These are phyloP conservation scores for Diutina ranongensis DNA, from an alignment of 1,139 yeast species.

Conservation along the genomic window DNA sequence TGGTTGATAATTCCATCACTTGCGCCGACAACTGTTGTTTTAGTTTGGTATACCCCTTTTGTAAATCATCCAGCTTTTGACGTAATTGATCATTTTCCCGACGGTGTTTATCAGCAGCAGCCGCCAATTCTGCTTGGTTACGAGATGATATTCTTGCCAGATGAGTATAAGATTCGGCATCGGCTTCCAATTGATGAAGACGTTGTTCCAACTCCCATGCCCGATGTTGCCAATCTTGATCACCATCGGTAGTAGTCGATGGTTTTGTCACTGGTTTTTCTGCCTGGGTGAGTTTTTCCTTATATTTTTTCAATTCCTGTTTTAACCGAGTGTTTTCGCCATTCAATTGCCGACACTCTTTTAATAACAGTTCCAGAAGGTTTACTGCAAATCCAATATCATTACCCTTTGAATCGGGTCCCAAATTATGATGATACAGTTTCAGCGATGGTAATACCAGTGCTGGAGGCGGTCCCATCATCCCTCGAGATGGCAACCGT, in stretches of 20 bases:
- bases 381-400: constrained; percentile 79
- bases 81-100: constrained; percentile 40
- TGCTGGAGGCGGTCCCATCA: not conserved
- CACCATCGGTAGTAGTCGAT: constrained; percentile 12
- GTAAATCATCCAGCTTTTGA: constrained; percentile 27
- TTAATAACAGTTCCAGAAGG: constrained; percentile 64
- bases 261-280: constrained; percentile 15
- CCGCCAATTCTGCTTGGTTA: constrained; percentile 16
- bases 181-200: constrained; percentile 39
- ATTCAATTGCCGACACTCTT: constrained; percentile 69
- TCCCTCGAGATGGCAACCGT: not conserved
- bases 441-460: not conserved
- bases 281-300: constrained; percentile 16
- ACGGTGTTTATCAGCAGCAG: constrained; percentile 13
- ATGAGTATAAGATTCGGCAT: constrained; percentile 23
- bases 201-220: constrained; percentile 72
- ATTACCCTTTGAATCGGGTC: constrained; percentile 39
- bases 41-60: constrained; percentile 20
- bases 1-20: constrained; percentile 32
- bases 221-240: constrained; percentile 49
- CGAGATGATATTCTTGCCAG: constrained; percentile 8
- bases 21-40: constrained; percentile 28
- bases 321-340: constrained; percentile 53
- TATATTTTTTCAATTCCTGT: constrained; percentile 29
- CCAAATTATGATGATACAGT: constrained; percentile 17